Conservation (phyloP, 1,284 basidiomycete species). For the Austroboletus novae-zelandiae region DNA sequence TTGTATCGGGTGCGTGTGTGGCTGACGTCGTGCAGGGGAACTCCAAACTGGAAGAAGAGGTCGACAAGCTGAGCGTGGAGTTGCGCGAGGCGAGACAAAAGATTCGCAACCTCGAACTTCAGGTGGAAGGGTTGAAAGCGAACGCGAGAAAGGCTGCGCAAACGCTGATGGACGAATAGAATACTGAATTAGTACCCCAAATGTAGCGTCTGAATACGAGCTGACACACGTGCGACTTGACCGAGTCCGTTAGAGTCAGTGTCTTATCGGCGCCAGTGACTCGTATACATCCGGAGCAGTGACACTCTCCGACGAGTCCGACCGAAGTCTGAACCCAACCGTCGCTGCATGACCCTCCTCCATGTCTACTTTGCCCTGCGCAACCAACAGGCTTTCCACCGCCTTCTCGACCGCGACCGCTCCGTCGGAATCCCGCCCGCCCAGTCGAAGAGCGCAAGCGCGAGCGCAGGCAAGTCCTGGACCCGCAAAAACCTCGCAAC, state of each 20-base stretch:
- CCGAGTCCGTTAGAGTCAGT: constrained; percentile 8
- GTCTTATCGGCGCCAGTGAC: constrained; percentile 16
- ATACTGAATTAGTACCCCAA: neutral
- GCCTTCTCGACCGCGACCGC: constrained; percentile 59
- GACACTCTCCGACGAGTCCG: constrained; percentile 25
- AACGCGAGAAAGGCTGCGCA: constrained; percentile 71
- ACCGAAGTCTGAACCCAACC: neutral
- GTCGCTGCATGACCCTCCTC: constrained; percentile 69
- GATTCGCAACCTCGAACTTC: constrained; percentile 78
- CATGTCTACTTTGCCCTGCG: constrained; percentile 78
- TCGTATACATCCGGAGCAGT: constrained; percentile 16
- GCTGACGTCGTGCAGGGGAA: constrained; percentile 9
- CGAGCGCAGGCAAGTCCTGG: constrained; percentile 63
- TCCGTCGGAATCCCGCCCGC: neutral
- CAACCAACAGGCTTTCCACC: constrained; percentile 80
- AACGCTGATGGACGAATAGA: constrained; percentile 42
- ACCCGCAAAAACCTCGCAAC: constrained; percentile 47
- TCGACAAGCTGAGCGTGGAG: constrained; percentile 57
- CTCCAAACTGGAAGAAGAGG: constrained; percentile 50
- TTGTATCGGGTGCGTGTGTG: constrained; percentile 2
- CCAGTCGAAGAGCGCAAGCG: constrained; percentile 37
- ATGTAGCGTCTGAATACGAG: neutral
- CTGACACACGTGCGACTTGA: constrained; percentile 17
- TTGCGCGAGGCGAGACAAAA: constrained; percentile 75
- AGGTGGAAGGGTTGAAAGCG: constrained; percentile 73